Evolutionary conservation across 208 protist genomes (phyloP).

Genomic region (Trypanosoma scelopori): DNA sequence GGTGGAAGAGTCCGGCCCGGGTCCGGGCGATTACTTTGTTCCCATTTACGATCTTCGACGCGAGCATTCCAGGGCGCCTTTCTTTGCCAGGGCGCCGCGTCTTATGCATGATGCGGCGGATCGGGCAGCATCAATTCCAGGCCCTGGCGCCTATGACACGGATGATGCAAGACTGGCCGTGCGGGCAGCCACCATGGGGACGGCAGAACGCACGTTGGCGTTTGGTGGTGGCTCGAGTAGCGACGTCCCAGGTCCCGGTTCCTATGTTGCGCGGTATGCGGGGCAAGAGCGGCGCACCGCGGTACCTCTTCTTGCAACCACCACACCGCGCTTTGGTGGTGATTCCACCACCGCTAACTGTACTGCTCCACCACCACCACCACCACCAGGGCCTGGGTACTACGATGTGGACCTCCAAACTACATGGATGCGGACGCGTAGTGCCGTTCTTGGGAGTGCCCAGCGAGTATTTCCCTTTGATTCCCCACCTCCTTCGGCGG

Average conservation of each 20-base stretch:
- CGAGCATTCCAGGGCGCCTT: constrained; percentile 13
- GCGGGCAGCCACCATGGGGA: constrained; percentile 26
- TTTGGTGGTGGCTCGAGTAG: not conserved
- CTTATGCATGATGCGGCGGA: constrained; percentile 9
- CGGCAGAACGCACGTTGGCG: constrained; percentile 12
- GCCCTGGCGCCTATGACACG: constrained; percentile 42
- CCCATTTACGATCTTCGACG: constrained; percentile 18
- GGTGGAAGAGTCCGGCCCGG: constrained; percentile 9
- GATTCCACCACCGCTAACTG: not conserved
- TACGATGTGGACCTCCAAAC: constrained; percentile 26
- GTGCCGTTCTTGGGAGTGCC: constrained; percentile 46
- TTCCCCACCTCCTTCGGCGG: not conserved
- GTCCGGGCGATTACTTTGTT: constrained; percentile 33
- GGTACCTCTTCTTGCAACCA: constrained; percentile 14
- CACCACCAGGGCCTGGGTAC: constrained; percentile 38
- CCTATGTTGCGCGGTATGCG: constrained; percentile 25
- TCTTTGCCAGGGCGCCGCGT: constrained; percentile 26
- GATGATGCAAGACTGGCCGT: not conserved
- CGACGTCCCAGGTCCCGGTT: constrained; percentile 28
- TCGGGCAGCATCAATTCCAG: constrained; percentile 21
- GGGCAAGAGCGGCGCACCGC: constrained; percentile 18
- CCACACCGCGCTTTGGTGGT: constrained; percentile 17
- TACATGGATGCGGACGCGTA: constrained; percentile 22
- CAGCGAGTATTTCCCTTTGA: constrained; percentile 21
- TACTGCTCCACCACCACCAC: not conserved